These are phyloP conservation scores for Zymoseptoria passerinii DNA, from an alignment of 2,329 filamentous ascomycete species.

Conservation along the genomic window DNA sequence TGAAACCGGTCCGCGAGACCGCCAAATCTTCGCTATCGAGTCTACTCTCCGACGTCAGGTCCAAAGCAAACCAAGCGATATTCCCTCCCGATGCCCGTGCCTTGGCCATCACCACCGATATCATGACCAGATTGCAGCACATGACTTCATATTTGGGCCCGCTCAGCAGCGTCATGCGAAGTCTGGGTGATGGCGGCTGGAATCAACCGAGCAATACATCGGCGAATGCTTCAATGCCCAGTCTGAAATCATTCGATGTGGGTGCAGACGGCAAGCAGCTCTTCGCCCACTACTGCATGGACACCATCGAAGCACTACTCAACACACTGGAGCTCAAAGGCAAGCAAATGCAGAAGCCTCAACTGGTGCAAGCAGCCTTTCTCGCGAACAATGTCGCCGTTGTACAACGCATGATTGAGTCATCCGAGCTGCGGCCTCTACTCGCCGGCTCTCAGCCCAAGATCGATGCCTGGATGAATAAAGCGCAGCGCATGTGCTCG, in stretches of 20 bases:
- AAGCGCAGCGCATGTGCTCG: slow-evolving; percentile 64
- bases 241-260: slow-evolving; percentile 73
- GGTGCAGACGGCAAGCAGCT: slow-evolving; percentile 81
- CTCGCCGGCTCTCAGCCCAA: slow-evolving; percentile 50
- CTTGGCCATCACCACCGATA: slow-evolving; percentile 69
- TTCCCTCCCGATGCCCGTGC: slow-evolving; percentile 72
- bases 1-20: slow-evolving; percentile 86
- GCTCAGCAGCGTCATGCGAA: slow-evolving; percentile 82
- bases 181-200: slow-evolving; percentile 90
- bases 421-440: slow-evolving; percentile 68
- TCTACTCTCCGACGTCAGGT: slow-evolving; percentile 73
- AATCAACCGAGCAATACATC: slow-evolving; percentile 47
- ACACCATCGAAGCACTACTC: slow-evolving; percentile 78
- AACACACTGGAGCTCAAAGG: slow-evolving; percentile 67
- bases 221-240: slow-evolving; percentile 57
- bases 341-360: slow-evolving; percentile 63
- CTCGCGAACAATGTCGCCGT: slow-evolving; percentile 80
- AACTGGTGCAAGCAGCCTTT: slow-evolving; percentile 76
- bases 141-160: slow-evolving; percentile 82
- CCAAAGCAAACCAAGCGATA: slow-evolving; percentile 57
- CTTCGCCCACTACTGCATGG: slow-evolving; percentile 80
- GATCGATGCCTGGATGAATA: slow-evolving; percentile 74
- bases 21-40: slow-evolving; percentile 78
- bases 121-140: slow-evolving; percentile 75
- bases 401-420: slow-evolving; percentile 73